These are phyloP conservation scores for Cryptococcus amylolentus DNA, from an alignment of 1,284 basidiomycete species.

Conservation along the genomic window DNA sequence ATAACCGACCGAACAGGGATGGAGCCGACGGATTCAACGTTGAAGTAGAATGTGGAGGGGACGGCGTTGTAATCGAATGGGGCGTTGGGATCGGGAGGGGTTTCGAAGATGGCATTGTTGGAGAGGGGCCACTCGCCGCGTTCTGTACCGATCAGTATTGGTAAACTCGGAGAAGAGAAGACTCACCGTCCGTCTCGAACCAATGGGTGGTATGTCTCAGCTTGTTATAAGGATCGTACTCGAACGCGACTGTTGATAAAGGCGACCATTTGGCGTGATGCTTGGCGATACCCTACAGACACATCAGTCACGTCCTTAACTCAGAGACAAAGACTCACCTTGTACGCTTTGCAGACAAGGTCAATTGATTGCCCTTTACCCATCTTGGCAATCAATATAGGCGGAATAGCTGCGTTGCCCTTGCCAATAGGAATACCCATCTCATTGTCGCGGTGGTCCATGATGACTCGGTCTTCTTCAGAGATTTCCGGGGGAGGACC, in stretches of 20 bases:
- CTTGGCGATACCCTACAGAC: constrained; percentile 82
- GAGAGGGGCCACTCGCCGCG: constrained; percentile 78
- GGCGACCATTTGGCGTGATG: constrained; percentile 99
- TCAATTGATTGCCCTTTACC: constrained; percentile 90
- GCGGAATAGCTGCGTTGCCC: constrained; percentile 62
- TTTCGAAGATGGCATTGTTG: constrained; percentile 76
- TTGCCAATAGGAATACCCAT: constrained; percentile 88
- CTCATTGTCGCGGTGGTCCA: constrained; percentile 62
- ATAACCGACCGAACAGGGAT: constrained; percentile 83
- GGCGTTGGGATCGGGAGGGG: constrained; percentile 70
- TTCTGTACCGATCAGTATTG: constrained; percentile 33
- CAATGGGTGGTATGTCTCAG: constrained; percentile 93
- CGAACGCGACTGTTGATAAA: constrained; percentile 88
- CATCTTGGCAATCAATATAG: constrained; percentile 87
- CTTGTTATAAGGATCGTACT: constrained; percentile 98
- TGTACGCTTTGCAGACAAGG: constrained; percentile 84
- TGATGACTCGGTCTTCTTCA: constrained; percentile 39
- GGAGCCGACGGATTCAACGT: constrained; percentile 86
- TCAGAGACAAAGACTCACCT: constrained; percentile 55
- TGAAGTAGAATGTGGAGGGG: constrained; percentile 83
- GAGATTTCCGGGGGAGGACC: constrained; percentile 37
- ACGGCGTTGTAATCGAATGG: constrained; percentile 82
- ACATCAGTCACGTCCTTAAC: background rate
- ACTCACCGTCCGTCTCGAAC: constrained; percentile 71
- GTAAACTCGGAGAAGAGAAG: background rate